Conservation (phyloP, 2,329 filamentous ascomycete species). For the Aschersonia sp. region DNA sequence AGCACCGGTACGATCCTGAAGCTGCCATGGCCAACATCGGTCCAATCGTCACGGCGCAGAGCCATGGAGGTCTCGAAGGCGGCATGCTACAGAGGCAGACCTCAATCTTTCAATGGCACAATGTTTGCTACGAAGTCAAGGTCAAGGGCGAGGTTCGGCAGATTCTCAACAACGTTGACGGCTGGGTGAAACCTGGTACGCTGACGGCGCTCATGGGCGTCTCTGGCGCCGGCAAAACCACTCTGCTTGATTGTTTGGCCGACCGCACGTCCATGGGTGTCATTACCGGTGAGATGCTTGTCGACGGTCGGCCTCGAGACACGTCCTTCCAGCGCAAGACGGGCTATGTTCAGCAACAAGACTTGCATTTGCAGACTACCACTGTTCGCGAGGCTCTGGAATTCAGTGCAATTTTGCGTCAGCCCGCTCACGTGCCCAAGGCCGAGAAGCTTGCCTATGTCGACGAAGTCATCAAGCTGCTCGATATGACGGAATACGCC, state of each 20-base stretch:
- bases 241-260: slow-evolving; percentile 72
- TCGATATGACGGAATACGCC: slow-evolving; percentile 83
- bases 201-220: slow-evolving; percentile 85
- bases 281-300: slow-evolving; percentile 68
- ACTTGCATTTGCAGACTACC: slow-evolving; percentile 70
- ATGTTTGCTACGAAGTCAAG: slow-evolving; percentile 64
- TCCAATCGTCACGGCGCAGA: slow-evolving; percentile 27
- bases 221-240: slow-evolving; percentile 88
- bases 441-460: slow-evolving; percentile 78
- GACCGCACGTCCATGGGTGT: slow-evolving; percentile 81
- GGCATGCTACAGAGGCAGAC: slow-evolving; percentile 41
- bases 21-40: slow-evolving; percentile 34
- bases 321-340: slow-evolving; percentile 82
- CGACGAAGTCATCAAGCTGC: slow-evolving; percentile 75
- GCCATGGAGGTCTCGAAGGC: slow-evolving; percentile 17
- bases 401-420: slow-evolving; percentile 75
- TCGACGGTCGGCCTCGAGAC: slow-evolving; percentile 52
- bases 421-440: slow-evolving; percentile 57
- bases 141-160: slow-evolving; percentile 64
- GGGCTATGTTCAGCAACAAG: slow-evolving; percentile 85
- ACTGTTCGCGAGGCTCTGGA: slow-evolving; percentile 79
- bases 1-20: slow-evolving; percentile 47
- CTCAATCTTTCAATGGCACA: slow-evolving; percentile 73
- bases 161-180: slow-evolving; percentile 74
- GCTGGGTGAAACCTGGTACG: slow-evolving; percentile 88